Evolutionary conservation across 2,329 filamentous ascomycete genomes (phyloP).

Genomic region (Hypoxylon sp.): DNA sequence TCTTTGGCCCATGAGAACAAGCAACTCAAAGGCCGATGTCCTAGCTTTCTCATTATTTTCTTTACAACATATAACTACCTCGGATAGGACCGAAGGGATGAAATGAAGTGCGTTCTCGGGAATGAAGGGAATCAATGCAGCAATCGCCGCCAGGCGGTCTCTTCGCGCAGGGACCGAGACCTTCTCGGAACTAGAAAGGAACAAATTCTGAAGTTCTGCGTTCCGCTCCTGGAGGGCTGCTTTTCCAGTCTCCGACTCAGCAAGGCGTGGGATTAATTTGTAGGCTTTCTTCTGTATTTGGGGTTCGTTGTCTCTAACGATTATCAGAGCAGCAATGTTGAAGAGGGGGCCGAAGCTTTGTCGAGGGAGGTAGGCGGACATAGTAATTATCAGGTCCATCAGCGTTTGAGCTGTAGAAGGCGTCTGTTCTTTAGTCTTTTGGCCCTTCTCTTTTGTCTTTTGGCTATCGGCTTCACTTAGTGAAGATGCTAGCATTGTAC

Average conservation of each 20-base stretch:
- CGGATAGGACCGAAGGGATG: constrained; percentile 89
- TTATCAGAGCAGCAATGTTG: constrained; percentile 84
- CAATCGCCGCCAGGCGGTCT: constrained; percentile 86
- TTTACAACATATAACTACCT: constrained; percentile 96
- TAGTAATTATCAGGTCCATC: constrained; percentile 96
- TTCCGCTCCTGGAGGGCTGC: constrained; percentile 81
- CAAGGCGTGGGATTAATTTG: constrained; percentile 92
- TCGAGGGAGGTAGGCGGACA: constrained; percentile 90
- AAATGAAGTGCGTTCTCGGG: constrained; percentile 87
- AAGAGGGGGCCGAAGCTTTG: constrained; percentile 89
- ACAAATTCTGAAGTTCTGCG: constrained; percentile 81
- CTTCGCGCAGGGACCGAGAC: constrained; percentile 87
- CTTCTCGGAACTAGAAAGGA: constrained; percentile 83
- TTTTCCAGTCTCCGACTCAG: constrained; percentile 81
- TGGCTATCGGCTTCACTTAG: constrained; percentile 68
- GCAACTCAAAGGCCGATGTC: constrained; percentile 87
- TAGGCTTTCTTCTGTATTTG: constrained; percentile 99
- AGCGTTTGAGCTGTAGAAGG: constrained; percentile 94
- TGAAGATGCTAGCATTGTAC: constrained; percentile 81
- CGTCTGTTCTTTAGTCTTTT: constrained; percentile 74
- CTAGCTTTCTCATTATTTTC: constrained; percentile 97
- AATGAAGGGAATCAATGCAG: constrained; percentile 82
- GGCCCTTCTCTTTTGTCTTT: constrained; percentile 71
- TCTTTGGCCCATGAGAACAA: constrained; percentile 88
- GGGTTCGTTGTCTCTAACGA: constrained; percentile 84